phyloP scores from a whole-genome alignment of 352 stramenopile genomes.

The Saprolegnia diclina region DNA sequence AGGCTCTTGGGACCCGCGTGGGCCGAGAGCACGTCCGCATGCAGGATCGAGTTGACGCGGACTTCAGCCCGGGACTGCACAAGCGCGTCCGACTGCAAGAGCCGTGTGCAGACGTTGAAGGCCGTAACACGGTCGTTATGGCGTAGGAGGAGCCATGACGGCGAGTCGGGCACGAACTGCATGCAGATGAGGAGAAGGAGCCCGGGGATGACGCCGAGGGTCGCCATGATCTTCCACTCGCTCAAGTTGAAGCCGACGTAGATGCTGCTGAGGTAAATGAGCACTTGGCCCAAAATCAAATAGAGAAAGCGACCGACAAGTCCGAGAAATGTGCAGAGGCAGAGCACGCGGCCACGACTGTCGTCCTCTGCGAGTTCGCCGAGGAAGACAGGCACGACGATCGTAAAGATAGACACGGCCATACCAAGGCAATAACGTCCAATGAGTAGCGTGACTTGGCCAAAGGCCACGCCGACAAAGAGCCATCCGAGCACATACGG shows the following conservation, averaged over 20 bases:
- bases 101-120: slow-evolving; percentile 50
- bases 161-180: slow-evolving; percentile 68
- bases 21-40: slow-evolving; percentile 55
- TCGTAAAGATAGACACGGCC: slow-evolving; percentile 48
- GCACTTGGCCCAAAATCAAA: slow-evolving; percentile 47
- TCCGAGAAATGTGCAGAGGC: slow-evolving; percentile 41
- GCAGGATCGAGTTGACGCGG: slow-evolving; percentile 67
- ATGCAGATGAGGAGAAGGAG: slow-evolving; percentile 52
- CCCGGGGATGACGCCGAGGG: slow-evolving; percentile 44
- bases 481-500: slow-evolving; percentile 71
- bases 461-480: slow-evolving; percentile 54
- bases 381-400: slow-evolving; percentile 62
- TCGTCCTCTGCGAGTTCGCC: slow-evolving; percentile 60
- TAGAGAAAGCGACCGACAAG: slow-evolving; percentile 47
- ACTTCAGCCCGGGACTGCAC: slow-evolving; percentile 52
- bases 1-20: slow-evolving; percentile 44
- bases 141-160: slow-evolving; percentile 65
- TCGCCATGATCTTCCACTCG: slow-evolving; percentile 68
- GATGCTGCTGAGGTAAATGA: slow-evolving; percentile 54
- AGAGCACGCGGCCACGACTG: slow-evolving; percentile 51
- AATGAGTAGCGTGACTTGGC: slow-evolving; percentile 57
- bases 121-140: slow-evolving; percentile 65
- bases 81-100: slow-evolving; percentile 35
- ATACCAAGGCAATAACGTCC: slow-evolving; percentile 59
- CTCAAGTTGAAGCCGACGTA: slow-evolving; percentile 76